Conservation (phyloP, 805 yeast species). For the Teunomyces lycoperdinae region DNA sequence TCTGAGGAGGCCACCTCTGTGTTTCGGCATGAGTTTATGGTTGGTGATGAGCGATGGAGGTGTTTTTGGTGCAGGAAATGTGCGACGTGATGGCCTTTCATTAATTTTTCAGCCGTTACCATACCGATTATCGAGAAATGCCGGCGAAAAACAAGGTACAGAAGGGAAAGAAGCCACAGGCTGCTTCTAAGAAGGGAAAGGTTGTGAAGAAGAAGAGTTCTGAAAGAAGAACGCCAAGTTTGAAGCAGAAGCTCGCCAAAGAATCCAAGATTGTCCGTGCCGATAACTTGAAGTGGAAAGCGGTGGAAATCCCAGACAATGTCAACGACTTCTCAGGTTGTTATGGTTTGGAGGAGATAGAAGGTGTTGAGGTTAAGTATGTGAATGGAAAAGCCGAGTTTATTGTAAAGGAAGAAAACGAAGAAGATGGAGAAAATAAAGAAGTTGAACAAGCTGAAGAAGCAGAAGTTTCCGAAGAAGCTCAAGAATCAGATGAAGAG, state of each 20-base stretch:
- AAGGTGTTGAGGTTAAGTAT: conserved; percentile 82
- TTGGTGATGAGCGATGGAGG: conserved; percentile 4
- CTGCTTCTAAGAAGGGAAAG: conserved; percentile 1
- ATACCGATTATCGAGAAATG: background rate
- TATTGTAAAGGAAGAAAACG: conserved; percentile 27
- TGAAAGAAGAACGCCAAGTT: conserved; percentile 18
- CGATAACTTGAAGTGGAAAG: conserved; percentile 67
- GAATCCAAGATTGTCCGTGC: conserved; percentile 45
- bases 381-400: conserved; percentile 67
- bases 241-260: conserved; percentile 27
- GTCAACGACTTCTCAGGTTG: conserved; percentile 87
- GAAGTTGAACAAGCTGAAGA: conserved; percentile 3
- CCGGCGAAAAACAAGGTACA: background rate
- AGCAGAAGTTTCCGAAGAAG: conserved; percentile 5
- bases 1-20: conserved; percentile 25
- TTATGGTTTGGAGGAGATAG: conserved; percentile 90
- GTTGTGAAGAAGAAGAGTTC: conserved; percentile 7
- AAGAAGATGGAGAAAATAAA: conserved; percentile 8
- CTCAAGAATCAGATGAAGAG: conserved; percentile 8
- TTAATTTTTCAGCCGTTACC: background rate
- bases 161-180: background rate
- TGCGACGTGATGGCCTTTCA: background rate
- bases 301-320: conserved; percentile 79
- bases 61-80: background rate
- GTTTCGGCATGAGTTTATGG: conserved; percentile 2